Evolutionary conservation across 2,329 filamentous ascomycete genomes (phyloP), one percentile per base, ranked within the genome.

Genomic region (Sporothrix pseudoabietina): DNA sequence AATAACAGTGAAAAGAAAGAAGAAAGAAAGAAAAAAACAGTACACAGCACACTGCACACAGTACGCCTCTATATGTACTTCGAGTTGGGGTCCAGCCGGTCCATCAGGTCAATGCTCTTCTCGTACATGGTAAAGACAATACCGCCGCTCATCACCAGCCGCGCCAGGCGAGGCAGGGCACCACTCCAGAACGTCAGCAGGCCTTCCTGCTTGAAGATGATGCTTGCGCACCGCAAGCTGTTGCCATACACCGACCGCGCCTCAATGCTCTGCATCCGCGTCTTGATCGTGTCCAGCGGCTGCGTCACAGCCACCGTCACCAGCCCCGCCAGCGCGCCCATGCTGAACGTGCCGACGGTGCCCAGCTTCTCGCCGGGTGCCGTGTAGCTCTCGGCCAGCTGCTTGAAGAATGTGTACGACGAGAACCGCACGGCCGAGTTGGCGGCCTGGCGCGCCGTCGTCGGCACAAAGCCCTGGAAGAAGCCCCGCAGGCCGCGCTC

Each of bases 121-220:
- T 98, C 95, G 81, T 98, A 96, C 91, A 98, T 97, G 30, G 96
- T 97, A 80, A 99, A 99, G 55, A 99, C 96, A 79, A 99, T 97
- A 22, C 96, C 96, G 72, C 96, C 96, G 79, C 94, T 98, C 82
- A 98, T 82, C 57, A 98, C 92, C 77, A 99, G 81, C 73, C 96
- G 87, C 32, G 90, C 95, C 78, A 99, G 82, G 71, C 96, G 87
- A 0, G 96, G 96, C 77, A 98, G 80, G 30, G 96, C 95, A 35
- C 96, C 96, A 77, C 93, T 95, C 96, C 96, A 99, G 77, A 98
- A 92, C 0, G 94, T 97, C 55, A 95, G 81, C 14, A 98, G 72
- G 1, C 96, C 95, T 83, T 99, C 96, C 71, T 98, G 90, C 82
- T 90, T 92, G 81, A 96, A 92, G 77, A 99, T 97, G 79, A 91